Conservation (phyloP, 1,139 yeast species). For the Geotrichum carabidarum region DNA sequence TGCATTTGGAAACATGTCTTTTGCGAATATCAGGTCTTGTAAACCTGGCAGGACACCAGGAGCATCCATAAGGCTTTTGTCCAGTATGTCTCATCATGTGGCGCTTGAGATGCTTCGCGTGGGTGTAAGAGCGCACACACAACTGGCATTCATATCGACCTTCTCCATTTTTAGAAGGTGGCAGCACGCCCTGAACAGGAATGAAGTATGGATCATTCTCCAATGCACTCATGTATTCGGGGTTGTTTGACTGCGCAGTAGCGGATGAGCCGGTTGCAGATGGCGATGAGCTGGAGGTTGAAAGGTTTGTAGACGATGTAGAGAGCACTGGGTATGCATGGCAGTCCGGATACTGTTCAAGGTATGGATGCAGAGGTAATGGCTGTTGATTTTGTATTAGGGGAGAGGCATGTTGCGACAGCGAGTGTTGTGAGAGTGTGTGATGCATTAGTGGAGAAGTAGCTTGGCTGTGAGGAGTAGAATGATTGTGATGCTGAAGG, state of each 20-base stretch:
- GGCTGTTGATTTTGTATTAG: neutral
- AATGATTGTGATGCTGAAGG: constrained; percentile 1
- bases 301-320: neutral
- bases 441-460: constrained; percentile 6
- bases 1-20: constrained; percentile 29
- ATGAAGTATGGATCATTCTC: constrained; percentile 16
- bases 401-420: constrained; percentile 7
- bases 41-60: constrained; percentile 28
- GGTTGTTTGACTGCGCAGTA: neutral
- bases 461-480: constrained; percentile 2
- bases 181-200: constrained; percentile 15
- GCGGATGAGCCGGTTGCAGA: neutral
- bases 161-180: constrained; percentile 22
- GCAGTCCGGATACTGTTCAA: neutral
- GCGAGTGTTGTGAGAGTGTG: neutral
- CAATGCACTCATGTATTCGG: neutral
- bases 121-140: constrained; percentile 32
- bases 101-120: constrained; percentile 35
- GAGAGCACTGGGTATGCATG: neutral
- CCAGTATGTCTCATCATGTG: constrained; percentile 35
- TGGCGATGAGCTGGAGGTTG: neutral
- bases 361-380: neutral
- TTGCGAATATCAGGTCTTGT: constrained; percentile 33
- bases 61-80: constrained; percentile 31
- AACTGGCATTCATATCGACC: constrained; percentile 32